A percentile compares a stretch with the other conserved stretches of the same genome.
phyloP scores from a whole-genome alignment of 75 land plant genomes.

The Azolla pinnata region DNA sequence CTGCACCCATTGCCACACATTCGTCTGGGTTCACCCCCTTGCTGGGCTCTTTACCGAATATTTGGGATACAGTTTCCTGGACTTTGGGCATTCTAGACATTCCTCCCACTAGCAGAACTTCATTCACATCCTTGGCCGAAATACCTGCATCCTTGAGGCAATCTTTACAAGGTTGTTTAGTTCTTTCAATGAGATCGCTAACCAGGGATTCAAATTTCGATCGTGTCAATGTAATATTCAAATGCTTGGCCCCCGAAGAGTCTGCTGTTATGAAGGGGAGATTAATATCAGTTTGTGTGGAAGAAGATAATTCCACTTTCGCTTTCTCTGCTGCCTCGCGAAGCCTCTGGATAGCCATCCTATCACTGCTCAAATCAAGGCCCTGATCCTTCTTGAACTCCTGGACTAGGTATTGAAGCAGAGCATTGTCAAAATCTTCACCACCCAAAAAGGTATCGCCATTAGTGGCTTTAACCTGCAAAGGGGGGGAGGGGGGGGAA shows the following conservation, averaged over 20 bases:
- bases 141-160: conserved; percentile 55
- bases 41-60: conserved; percentile 52
- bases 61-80: conserved; percentile 36
- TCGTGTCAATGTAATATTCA: conserved; percentile 44
- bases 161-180: conserved; percentile 46
- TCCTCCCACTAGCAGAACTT: conserved; percentile 54
- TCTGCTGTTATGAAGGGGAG: conserved; percentile 57
- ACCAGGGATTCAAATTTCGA: conserved; percentile 47
- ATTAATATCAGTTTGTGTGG: conserved; percentile 49
- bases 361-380: conserved; percentile 46
- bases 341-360: conserved; percentile 42
- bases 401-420: conserved; percentile 32
- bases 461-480: conserved; percentile 54
- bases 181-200: conserved; percentile 40
- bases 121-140: conserved; percentile 40
- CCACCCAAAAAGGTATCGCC: conserved; percentile 64
- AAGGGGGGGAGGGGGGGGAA: conserved; percentile 3
- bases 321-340: conserved; percentile 62
- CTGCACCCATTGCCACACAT: conserved; percentile 54
- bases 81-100: conserved; percentile 58
- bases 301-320: conserved; percentile 48
- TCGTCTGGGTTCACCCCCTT: conserved; percentile 64
- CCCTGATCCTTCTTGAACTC: conserved; percentile 42
- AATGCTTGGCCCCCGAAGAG: conserved; percentile 57
- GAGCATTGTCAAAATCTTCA: conserved; percentile 50